A percentile compares a stretch with the other conserved stretches of the same genome.
Conservation (phyloP, 176 grass and related monocot genomes). For the Phoenix roebelenii region DNA sequence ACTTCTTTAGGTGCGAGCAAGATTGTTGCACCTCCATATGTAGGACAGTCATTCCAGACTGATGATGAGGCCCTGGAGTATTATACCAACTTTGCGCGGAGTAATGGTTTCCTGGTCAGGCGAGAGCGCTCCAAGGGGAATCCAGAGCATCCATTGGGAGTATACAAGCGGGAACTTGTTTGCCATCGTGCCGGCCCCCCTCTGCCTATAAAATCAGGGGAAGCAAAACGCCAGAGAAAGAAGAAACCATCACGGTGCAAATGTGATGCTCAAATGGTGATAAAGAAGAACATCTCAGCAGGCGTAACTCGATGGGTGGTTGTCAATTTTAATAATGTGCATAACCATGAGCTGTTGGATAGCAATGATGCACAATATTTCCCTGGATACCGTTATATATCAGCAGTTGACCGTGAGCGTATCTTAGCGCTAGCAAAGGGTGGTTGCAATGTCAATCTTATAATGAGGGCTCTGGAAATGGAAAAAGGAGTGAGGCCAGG, state of each 20-base stretch:
- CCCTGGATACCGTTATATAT: constrained; percentile 30
- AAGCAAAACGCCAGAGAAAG: constrained; percentile 32
- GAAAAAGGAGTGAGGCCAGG: constrained; percentile 27
- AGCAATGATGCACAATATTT: constrained; percentile 20
- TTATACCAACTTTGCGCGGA: constrained; percentile 37
- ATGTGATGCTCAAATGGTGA: constrained; percentile 46
- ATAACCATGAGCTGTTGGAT: constrained; percentile 43
- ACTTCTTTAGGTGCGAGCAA: constrained; percentile 1
- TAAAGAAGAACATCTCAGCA: constrained; percentile 29
- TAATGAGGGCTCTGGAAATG: constrained; percentile 44
- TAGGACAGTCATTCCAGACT: constrained; percentile 40
- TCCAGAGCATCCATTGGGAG: constrained; percentile 38
- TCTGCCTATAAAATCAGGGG: constrained; percentile 18
- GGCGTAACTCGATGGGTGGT: constrained; percentile 27
- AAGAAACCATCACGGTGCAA: constrained; percentile 40
- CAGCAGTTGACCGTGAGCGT: constrained; percentile 29
- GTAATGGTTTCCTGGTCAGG: constrained; percentile 35
- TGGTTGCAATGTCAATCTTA: constrained; percentile 32
- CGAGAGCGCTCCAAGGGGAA: constrained; percentile 49
- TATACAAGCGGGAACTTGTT: constrained; percentile 47
- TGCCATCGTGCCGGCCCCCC: constrained; percentile 37
- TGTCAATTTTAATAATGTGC: constrained; percentile 39
- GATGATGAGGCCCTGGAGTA: constrained; percentile 39
- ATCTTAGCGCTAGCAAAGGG: constrained; percentile 36
- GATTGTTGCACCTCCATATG: constrained; percentile 13